Evolutionary conservation across 768 basidiomycete genomes (phyloP), one percentile per base, ranked within the genome.

Genomic region (Sporobolomyces pararoseus): DNA sequence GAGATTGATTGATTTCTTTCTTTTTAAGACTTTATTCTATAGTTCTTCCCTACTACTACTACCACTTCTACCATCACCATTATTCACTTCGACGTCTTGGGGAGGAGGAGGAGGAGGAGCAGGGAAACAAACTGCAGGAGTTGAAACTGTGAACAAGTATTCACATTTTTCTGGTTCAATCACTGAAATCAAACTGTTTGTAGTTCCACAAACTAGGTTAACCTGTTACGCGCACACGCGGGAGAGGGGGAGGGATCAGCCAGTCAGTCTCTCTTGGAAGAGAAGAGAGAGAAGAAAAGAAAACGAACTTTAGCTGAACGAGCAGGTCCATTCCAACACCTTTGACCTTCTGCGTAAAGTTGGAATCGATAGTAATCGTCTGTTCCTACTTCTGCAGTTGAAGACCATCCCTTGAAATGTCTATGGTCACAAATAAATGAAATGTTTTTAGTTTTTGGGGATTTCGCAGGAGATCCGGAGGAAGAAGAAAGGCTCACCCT

Each of bases 121-220:
- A 4, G 55, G 66, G 57, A 46, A 69, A 59, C 73, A 74, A 3
- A 71, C 68, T 1, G 73, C 76, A 3, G 76, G 76, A 19, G 73
- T 65, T 29, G 73, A 46, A 6, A 77, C 72, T 54, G 63, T 65
- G 73, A 77, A 77, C 16, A 73, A 63, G 65, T 71, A 73, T 61
- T 61, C 71, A 81, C 95, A 98, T 81, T 97, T 97, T 80, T 98
- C 93, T 25, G 94, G 84, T 80, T 99, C 96, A 52, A 84, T 84
- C 7, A 97, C 86, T 1, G 86, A 84, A 19, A 88, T 80, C 39
- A 99, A 79, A 5, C 83, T 84, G 76, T 97, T 97, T 76, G 93
- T 88, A 1, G 84, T 86, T 7, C 92, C 96, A 75, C 96, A 99
- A 3, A 85, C 82, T 62, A 96, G 80, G 54, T 90, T 81, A 34